These are phyloP conservation scores for Pythium apleroticum DNA, from an alignment of 352 stramenopile genomes.

Conservation along the genomic window DNA sequence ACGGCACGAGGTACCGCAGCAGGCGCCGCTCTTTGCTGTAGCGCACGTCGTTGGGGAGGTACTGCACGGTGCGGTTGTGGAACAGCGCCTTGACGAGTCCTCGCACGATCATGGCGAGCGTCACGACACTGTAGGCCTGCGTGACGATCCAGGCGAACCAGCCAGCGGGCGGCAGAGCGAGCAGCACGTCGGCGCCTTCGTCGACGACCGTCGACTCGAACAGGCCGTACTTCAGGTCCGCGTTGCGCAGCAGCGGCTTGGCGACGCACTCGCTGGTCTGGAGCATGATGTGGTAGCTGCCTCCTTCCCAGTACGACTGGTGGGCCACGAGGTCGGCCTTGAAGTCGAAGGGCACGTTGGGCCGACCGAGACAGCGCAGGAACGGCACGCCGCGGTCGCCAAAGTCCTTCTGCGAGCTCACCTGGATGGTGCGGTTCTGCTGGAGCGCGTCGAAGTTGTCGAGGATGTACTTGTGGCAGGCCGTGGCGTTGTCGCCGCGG, in stretches of 20 bases:
- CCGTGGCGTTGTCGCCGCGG: constrained; percentile 30
- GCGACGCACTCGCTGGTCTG: constrained; percentile 52
- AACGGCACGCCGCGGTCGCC: constrained; percentile 43
- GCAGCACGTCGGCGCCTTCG: constrained; percentile 38
- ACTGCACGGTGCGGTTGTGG: constrained; percentile 39
- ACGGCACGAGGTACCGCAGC: constrained; percentile 47
- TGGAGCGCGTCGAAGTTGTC: constrained; percentile 41
- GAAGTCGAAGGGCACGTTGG: constrained; percentile 38
- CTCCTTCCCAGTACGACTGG: constrained; percentile 51
- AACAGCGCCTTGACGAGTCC: constrained; percentile 46
- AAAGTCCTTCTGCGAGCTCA: constrained; percentile 36
- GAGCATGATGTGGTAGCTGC: constrained; percentile 47
- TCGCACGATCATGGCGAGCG: constrained; percentile 38
- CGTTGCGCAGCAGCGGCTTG: constrained; percentile 35
- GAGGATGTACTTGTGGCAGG: constrained; percentile 46
- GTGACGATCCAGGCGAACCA: constrained; percentile 46
- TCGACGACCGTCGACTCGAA: constrained; percentile 43
- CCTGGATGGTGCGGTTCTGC: constrained; percentile 35
- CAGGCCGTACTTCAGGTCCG: constrained; percentile 39
- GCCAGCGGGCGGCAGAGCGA: constrained; percentile 37
- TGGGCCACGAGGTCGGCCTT: constrained; percentile 59
- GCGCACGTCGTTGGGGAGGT: constrained; percentile 41
- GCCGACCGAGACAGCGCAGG: constrained; percentile 45
- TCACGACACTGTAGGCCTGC: constrained; percentile 41
- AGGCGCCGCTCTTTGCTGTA: constrained; percentile 31